Conservation (phyloP, 2,329 filamentous ascomycete species). For the Cladophialophora chaetospira region DNA sequence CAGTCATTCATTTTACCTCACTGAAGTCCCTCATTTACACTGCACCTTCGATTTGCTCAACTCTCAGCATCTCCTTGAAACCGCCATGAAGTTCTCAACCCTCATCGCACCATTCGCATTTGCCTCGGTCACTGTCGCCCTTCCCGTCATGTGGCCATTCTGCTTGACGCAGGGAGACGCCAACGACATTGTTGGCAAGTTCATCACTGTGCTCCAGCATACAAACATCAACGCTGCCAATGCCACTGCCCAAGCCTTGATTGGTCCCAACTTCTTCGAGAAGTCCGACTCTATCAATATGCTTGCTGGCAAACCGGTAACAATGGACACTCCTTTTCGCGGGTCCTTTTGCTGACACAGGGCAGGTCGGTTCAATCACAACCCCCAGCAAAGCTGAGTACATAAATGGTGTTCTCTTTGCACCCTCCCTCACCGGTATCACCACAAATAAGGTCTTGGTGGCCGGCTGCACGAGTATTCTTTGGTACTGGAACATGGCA, state of each 20-base stretch:
- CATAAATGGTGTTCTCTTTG: slow-evolving; percentile 23
- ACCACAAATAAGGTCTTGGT: slow-evolving; percentile 16
- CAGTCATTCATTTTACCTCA: slow-evolving; percentile 5
- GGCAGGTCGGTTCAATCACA: slow-evolving; percentile 14
- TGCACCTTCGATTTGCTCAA: not conserved
- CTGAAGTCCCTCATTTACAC: slow-evolving; percentile 1
- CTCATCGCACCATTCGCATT: slow-evolving; percentile 15
- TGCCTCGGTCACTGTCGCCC: slow-evolving; percentile 8
- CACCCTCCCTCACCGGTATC: slow-evolving; percentile 21
- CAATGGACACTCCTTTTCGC: not conserved
- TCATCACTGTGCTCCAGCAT: slow-evolving; percentile 25
- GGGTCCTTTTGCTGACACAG: not conserved
- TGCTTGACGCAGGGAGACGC: slow-evolving; percentile 25
- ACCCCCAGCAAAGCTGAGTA: slow-evolving; percentile 19
- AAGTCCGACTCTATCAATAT: slow-evolving; percentile 32
- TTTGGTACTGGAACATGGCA: slow-evolving; percentile 25
- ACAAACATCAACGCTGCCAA: slow-evolving; percentile 21
- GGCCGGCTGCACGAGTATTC: slow-evolving; percentile 17
- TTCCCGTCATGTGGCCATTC: not conserved
- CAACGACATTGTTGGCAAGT: slow-evolving; percentile 24
- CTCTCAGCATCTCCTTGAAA: not conserved
- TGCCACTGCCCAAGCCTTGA: slow-evolving; percentile 24
- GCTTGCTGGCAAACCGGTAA: slow-evolving; percentile 24
- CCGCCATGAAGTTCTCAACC: slow-evolving; percentile 22
- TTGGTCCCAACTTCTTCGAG: slow-evolving; percentile 25